phyloP scores from a whole-genome alignment of 257 asterid genomes.

The Nicotiana tomentosiformis region DNA sequence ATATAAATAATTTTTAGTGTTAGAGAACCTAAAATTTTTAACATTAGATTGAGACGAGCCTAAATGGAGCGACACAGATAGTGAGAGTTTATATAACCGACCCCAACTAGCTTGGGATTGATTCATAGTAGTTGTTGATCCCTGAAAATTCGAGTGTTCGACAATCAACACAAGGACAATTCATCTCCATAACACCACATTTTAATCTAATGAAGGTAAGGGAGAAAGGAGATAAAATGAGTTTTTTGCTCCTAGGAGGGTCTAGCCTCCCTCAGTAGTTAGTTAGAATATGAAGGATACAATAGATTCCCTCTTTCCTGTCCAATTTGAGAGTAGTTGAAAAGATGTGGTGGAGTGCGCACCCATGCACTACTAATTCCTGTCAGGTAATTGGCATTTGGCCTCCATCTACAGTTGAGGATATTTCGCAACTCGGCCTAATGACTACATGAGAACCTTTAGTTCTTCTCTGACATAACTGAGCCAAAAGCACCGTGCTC shows the following conservation, averaged over 20 bases:
- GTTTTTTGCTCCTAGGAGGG: background rate
- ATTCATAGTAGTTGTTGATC: background rate
- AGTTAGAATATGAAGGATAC: background rate
- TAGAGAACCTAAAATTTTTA: background rate
- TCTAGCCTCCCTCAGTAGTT: background rate
- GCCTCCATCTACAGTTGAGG: background rate
- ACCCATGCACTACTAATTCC: background rate
- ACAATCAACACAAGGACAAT: background rate
- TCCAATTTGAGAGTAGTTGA: background rate
- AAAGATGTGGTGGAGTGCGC: background rate
- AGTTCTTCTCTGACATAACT: background rate
- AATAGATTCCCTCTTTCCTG: background rate
- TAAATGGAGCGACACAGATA: background rate
- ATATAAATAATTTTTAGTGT: background rate
- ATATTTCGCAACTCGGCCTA: background rate
- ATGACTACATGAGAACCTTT: conserved; percentile 1
- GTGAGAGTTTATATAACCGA: background rate
- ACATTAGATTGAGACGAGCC: background rate
- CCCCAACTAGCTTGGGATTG: background rate
- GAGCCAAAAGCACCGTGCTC: background rate
- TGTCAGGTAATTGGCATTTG: background rate
- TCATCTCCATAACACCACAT: background rate
- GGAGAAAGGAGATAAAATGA: background rate
- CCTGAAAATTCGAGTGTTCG: background rate
- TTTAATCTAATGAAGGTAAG: background rate